Conservation (phyloP, 2,329 filamentous ascomycete genomes). For the Stagonosporopsis chrysanthemi region DNA sequence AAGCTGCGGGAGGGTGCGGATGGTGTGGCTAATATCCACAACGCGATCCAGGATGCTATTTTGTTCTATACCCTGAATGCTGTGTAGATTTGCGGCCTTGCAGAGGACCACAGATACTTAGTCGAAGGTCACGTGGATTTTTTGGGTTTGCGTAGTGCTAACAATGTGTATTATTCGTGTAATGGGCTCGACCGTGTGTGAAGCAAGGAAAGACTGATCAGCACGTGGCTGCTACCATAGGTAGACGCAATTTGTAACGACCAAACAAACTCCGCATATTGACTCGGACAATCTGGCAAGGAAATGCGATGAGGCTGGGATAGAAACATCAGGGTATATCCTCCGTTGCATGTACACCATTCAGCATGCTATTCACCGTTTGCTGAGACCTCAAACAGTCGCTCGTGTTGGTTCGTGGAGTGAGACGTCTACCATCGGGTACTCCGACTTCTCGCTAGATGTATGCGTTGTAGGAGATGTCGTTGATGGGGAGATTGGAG, state of each 20-base stretch:
- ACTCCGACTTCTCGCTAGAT: not conserved
- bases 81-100: not conserved
- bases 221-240: slow-evolving; percentile 17
- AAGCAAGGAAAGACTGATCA: slow-evolving; percentile 2
- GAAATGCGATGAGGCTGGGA: not conserved
- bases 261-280: not conserved
- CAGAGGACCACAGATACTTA: no score
- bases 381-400: not conserved
- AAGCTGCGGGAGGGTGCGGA: slow-evolving; percentile 21
- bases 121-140: no score
- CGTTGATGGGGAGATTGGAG: not conserved
- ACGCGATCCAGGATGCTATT: slow-evolving; percentile 25
- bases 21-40: slow-evolving; percentile 27
- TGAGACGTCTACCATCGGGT: slow-evolving; percentile 7
- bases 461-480: not conserved
- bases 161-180: slow-evolving; percentile 5
- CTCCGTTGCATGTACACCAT: slow-evolving; percentile 2
- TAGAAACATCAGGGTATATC: slow-evolving; percentile 4
- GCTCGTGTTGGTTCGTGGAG: not conserved
- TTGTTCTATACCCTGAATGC: slow-evolving; percentile 18
- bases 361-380: slow-evolving; percentile 1
- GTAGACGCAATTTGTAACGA: slow-evolving; percentile 1
- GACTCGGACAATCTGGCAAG: not conserved
- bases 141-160: no score
- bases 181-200: not conserved